Base-by-base conservation (phyloP, 1,284 basidiomycete genomes). In the Cutaneotrichosporon cutaneum region DNA sequence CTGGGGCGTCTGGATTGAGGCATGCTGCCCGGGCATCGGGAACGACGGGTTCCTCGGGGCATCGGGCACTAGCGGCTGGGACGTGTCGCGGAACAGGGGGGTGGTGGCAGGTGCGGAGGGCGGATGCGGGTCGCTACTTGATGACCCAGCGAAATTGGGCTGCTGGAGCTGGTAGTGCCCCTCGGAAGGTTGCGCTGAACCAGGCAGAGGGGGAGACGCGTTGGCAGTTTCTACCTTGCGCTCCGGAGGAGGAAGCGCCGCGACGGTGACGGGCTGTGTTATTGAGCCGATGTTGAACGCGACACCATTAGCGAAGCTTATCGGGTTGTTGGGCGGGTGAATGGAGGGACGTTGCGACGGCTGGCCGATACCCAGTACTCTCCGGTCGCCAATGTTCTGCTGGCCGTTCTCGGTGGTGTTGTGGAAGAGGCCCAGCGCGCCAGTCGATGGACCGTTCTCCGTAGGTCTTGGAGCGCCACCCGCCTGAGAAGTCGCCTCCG, bases 211-310 rank as follows among this genome's bases (percentile, higher is more conserved):
- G 4, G 45, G 45, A 11, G 45, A 47, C 13, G 45, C 22, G 45
- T 47, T 42, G 11, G 39, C 5, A n/a, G 16, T n/a, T 18, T 42
- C 22, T 22, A 26, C 45, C 22, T 47, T 26, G 22, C 10, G 14
- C 22, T 47, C 24, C 14, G 22, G 22, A 24, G 27, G 8, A 5
- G 48, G 26, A 3, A 51, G 16, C 26, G 26, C 27, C 4, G 48
- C 26, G 13, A 51, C 48, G 5, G 48, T 51, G 27, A 51, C 48
- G n/a, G 48, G 48, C 48, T 51, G 27, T 10, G 24, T 26, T 18
- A 51, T 26, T 27, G 48, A 30, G 27, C 48, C 48, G 27, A 51
- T 51, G 26, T 51, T 51, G 27, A 51, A 51, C 27, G 48, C 26
- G 48, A 32, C 48, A n/a, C 48, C 48, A 14, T 51, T 51, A 8